Base-by-base conservation (phyloP, 805 yeast genomes). In the Jamesozyma gamospora region DNA sequence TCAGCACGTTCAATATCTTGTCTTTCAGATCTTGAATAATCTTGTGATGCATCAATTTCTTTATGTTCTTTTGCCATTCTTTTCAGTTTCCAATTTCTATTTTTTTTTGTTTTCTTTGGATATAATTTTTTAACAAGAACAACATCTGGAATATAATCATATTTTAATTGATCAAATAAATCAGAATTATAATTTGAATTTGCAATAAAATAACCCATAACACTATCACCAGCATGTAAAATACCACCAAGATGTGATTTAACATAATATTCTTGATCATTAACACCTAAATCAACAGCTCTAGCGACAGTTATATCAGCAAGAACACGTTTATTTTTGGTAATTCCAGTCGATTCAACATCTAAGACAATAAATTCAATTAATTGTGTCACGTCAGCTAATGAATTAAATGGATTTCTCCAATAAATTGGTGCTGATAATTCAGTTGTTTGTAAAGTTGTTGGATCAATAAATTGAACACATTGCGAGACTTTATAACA, bases 51-150 rank as follows among this genome's bases (percentile, higher is more conserved):
- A 34, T 79, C 87, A 49, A 85, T 77, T 51, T 88, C 96, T 49
- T 77, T 75, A 66, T 88, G 94, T 66, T 92, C 97, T 56, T 73
- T 83, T 28, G 97, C 97, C 96, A 90, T 88, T 72, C 97, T 82
- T 79, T 84, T 83, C 64, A 90, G 77, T 65, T 82, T 85, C 94
- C 95, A 85, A 71, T 79, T 75, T 74, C 80, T 81, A 49, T 74
- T 66, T 68, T 77, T 81, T 67, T 74, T 76, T 35, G 77, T 70
- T 67, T 79, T 82, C 70, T 95, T 80, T 34, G 79, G 72, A 68
- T 87, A 90, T 63, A 75, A 74, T 60, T 87, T 88, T 85, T 87
- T 86, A 41, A 90, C 94, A 46, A 88, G 62, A 2, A 86, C 72
- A 36, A 88, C 95, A 52, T 88, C 96, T 15, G 95, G 92, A 17